Percentiles rank a stretch among this genome's conserved stretches.
phyloP scores from a whole-genome alignment of 2,329 filamentous ascomycete genomes.

The Colletotrichum sp. region DNA sequence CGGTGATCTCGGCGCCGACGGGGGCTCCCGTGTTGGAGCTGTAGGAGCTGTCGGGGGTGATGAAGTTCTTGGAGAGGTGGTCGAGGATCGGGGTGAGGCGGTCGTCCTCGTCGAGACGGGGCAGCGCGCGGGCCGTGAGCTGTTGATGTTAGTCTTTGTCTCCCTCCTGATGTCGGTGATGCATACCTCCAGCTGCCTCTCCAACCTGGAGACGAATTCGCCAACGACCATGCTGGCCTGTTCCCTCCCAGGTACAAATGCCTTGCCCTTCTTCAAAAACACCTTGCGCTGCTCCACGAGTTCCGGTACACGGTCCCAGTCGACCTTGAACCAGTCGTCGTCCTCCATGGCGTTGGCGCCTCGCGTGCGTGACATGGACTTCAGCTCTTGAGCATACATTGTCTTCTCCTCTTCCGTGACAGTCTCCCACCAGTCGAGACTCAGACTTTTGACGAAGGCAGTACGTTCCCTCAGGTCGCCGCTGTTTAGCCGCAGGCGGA shows the following conservation, averaged over 20 bases:
- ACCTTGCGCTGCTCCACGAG: constrained; percentile 82
- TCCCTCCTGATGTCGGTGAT: not conserved
- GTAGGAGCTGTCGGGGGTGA: constrained; percentile 87
- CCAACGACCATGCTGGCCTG: constrained; percentile 88
- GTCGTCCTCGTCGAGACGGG: constrained; percentile 94
- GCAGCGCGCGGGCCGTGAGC: constrained; percentile 89
- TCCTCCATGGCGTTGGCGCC: constrained; percentile 65
- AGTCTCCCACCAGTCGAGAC: constrained; percentile 89
- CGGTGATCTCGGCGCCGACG: constrained; percentile 75
- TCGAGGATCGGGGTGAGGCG: constrained; percentile 73
- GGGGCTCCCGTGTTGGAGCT: constrained; percentile 66
- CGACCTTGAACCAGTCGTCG: constrained; percentile 93
- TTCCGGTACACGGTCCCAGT: constrained; percentile 93
- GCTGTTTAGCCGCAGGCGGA: constrained; percentile 79
- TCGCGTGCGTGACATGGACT: constrained; percentile 49
- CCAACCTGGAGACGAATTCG: constrained; percentile 82
- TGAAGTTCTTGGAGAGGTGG: constrained; percentile 94
- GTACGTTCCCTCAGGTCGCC: constrained; percentile 77
- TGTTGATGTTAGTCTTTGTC: constrained; percentile 34
- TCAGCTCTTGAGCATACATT: constrained; percentile 66
- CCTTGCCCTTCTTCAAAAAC: constrained; percentile 80
- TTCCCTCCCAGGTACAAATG: constrained; percentile 87
- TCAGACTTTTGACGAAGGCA: constrained; percentile 77
- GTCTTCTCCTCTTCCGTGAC: constrained; percentile 79
- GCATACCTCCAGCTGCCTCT: constrained; percentile 72